These are phyloP conservation scores for Heliamphora ciliata DNA, from an alignment of 179 eudicot species.

Conservation along the genomic window DNA sequence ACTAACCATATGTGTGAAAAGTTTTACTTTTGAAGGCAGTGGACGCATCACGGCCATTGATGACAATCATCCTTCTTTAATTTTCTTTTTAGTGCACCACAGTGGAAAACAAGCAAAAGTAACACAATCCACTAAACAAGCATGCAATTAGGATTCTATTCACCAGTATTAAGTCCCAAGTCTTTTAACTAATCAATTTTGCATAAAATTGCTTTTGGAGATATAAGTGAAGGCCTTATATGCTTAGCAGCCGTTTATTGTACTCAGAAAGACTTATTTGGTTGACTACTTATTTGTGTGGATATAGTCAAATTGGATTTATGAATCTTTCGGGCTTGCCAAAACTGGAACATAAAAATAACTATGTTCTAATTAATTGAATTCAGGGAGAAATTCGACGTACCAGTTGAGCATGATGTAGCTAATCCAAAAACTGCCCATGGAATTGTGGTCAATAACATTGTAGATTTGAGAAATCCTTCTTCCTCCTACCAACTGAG, in stretches of 20 bases:
- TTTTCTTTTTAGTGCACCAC: no score
- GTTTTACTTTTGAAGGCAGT: no score
- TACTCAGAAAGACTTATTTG: not conserved
- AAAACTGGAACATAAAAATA: not conserved
- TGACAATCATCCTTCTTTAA: no score
- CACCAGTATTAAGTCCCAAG: not conserved
- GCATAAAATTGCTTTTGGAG: not conserved
- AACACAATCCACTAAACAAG: not conserved
- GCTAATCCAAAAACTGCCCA: slow-evolving; percentile 3
- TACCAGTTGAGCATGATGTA: slow-evolving; percentile 17
- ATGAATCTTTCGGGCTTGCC: not conserved
- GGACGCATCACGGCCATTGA: no score
- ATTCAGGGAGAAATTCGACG: slow-evolving; percentile 21
- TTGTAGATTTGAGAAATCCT: not conserved
- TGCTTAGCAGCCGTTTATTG: not conserved
- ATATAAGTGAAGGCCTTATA: not conserved
- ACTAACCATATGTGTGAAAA: no score
- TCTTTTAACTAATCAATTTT: not conserved
- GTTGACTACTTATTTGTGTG: not conserved
- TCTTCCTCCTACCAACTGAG: slow-evolving; percentile 16
- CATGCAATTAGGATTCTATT: not conserved
- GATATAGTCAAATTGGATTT: not conserved
- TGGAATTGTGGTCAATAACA: slow-evolving; percentile 15
- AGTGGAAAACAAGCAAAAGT: not conserved
- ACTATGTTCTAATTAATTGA: not conserved